Conservation (phyloP, 805 yeast species). For the Yarrowia porcina region DNA sequence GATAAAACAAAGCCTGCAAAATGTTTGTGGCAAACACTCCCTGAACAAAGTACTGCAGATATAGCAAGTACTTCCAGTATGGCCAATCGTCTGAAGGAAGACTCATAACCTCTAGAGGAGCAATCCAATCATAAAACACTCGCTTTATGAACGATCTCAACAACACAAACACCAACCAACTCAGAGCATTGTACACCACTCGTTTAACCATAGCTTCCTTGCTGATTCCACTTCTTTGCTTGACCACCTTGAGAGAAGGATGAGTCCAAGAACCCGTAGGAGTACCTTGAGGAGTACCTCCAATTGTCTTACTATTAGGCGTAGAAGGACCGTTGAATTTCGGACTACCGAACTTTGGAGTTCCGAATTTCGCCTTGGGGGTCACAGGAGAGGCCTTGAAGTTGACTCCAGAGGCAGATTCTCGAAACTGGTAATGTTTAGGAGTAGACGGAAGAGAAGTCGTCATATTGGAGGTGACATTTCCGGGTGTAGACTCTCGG, state of each 20-base stretch:
- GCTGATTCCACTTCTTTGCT: constrained; percentile 3
- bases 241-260: not conserved
- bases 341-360: not conserved
- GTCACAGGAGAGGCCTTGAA: constrained; percentile 22
- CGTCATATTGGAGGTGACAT: not conserved
- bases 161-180: constrained; percentile 76
- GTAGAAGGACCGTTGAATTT: not conserved
- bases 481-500: not conserved
- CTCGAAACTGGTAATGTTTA: constrained; percentile 11
- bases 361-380: not conserved
- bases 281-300: not conserved
- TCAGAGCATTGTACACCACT: constrained; percentile 41
- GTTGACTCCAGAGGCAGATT: not conserved
- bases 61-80: not conserved
- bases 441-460: constrained; percentile 13
- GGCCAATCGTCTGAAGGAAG: constrained; percentile 1
- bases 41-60: constrained; percentile 24
- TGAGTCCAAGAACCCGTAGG: constrained; percentile 20
- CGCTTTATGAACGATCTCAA: constrained; percentile 60
- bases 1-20: constrained; percentile 24
- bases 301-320: not conserved
- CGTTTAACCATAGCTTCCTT: constrained; percentile 2
- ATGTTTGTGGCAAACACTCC: constrained; percentile 31
- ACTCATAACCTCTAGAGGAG: not conserved
- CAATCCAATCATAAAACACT: constrained; percentile 1